Evolutionary conservation across 148 eudicot genomes (phyloP).

Genomic region (Cornus kousa): DNA sequence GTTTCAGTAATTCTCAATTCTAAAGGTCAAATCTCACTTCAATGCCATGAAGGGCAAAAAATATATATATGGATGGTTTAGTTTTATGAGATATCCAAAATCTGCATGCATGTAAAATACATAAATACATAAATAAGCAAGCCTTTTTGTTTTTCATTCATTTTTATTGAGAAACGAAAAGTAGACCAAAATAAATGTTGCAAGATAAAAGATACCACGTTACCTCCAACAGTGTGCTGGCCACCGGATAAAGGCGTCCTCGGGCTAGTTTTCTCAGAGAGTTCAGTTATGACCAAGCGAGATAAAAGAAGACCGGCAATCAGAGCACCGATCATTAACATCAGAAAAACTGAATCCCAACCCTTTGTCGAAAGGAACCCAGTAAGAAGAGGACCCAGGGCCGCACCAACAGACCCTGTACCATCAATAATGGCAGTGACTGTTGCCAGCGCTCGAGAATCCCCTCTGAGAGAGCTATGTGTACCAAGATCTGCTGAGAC

Average conservation of each 20-base stretch:
- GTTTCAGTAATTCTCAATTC: background rate
- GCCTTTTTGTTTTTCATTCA: background rate
- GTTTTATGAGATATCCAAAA: background rate
- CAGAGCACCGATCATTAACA: conserved; percentile 74
- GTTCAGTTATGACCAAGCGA: conserved; percentile 60
- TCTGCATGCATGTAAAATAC: background rate
- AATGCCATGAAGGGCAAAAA: no score
- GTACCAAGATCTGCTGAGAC: conserved; percentile 98
- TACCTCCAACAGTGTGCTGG: conserved; percentile 42
- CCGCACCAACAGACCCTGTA: conserved; percentile 94
- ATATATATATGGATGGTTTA: background rate
- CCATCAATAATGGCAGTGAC: conserved; percentile 99
- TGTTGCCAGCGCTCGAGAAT: conserved; percentile 93
- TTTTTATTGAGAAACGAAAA: background rate
- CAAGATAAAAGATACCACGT: background rate
- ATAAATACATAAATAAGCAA: background rate
- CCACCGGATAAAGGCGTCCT: conserved; percentile 19
- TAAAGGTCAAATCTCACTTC: background rate
- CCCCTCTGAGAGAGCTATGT: conserved; percentile 80
- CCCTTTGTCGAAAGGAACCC: conserved; percentile 83
- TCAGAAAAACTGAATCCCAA: conserved; percentile 79
- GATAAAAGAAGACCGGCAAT: conserved; percentile 81
- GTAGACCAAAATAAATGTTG: background rate
- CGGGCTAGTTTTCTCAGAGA: conserved; percentile 39
- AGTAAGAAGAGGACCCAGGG: conserved; percentile 86